Percentiles rank a stretch among this genome's conserved stretches.
phyloP scores from a whole-genome alignment of 805 yeast genomes.

The Blastobotrys mokoenaii region DNA sequence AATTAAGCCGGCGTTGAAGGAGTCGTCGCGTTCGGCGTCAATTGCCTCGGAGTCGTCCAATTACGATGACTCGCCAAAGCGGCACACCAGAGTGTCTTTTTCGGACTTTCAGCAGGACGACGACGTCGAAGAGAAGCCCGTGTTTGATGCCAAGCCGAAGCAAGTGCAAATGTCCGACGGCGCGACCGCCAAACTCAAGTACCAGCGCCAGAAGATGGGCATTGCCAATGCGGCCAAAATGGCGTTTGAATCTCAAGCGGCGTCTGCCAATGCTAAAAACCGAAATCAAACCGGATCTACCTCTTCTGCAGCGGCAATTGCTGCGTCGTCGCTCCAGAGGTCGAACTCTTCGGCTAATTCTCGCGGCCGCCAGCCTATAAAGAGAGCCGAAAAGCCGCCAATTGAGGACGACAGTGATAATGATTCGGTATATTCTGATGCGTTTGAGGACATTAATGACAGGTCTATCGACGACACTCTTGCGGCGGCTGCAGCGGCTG shows the following conservation, averaged over 20 bases:
- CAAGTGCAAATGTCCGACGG: background rate
- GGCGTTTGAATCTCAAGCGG: conserved; percentile 1
- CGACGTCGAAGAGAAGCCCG: background rate
- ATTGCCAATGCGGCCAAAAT: conserved; percentile 2
- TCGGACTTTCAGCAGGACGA: background rate
- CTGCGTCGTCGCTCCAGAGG: background rate
- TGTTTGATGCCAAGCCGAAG: background rate
- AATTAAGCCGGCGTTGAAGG: conserved; percentile 27
- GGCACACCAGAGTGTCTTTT: conserved; percentile 8
- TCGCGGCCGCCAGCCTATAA: background rate
- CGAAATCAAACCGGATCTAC: background rate
- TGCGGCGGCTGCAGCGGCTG: conserved; percentile 1
- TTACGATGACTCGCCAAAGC: conserved; percentile 2
- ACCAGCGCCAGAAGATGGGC: background rate
- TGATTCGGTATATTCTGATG: conserved; percentile 2
- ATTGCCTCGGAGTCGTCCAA: conserved; percentile 8
- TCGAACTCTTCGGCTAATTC: background rate
- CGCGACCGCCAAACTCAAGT: background rate
- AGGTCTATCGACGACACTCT: background rate
- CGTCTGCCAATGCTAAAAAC: background rate
- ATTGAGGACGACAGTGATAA: background rate
- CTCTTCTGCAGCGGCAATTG: conserved; percentile 1
- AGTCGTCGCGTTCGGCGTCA: conserved; percentile 9
- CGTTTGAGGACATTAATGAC: conserved; percentile 1
- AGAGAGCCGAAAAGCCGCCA: background rate